Base-by-base conservation (phyloP, 495 filamentous ascomycete genomes). In the Tirmania nivea region DNA sequence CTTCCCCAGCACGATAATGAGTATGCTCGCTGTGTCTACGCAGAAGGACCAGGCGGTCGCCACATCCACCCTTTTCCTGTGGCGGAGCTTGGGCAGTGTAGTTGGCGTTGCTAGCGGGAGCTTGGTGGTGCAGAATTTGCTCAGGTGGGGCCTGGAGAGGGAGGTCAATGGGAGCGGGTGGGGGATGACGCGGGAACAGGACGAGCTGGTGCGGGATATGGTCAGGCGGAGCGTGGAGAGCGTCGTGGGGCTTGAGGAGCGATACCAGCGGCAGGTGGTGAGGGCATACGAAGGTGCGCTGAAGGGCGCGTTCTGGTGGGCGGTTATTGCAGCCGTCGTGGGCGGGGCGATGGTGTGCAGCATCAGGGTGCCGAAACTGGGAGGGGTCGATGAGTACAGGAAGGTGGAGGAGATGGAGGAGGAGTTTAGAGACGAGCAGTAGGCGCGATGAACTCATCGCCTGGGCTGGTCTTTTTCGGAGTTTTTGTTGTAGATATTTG, bases 41-140 rank as follows among this genome's bases (percentile, higher is more conserved):
- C 78, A 81, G 56, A 68, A 71, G n/a, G 78, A 86, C 35, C 81
- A 86, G 59, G 83, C 84, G 3, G 79, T 86, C 17, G 80, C 81
- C 10, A 85, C 80, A 0, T 78, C 73, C 34, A 86, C 82, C 0
- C 60, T 86, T 48, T 74, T 78, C 8, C 66, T 87, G 14, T 83
- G 76, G 73, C 68, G 82, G 16, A 77, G 75, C 49, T 62, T 86
- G 34, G 84, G 83, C 10, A 73, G 70, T 48, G 81, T 87, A 2
- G 70, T 87, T 60, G 84, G 83, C 8, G 75, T 87, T 31, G 74
- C 81, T 4, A 69, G 71, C 34, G 81, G 78, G 54, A 84, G 80
- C 61, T 72, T 85, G 59, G 75, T 87, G 21, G 70, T 89, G 55
- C 84, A 89, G 65, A 87, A 87, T 62, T 70, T 73, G 3, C 69